phyloP scores from a whole-genome alignment of 331 rosid genomes.

The Ulmus americana region DNA sequence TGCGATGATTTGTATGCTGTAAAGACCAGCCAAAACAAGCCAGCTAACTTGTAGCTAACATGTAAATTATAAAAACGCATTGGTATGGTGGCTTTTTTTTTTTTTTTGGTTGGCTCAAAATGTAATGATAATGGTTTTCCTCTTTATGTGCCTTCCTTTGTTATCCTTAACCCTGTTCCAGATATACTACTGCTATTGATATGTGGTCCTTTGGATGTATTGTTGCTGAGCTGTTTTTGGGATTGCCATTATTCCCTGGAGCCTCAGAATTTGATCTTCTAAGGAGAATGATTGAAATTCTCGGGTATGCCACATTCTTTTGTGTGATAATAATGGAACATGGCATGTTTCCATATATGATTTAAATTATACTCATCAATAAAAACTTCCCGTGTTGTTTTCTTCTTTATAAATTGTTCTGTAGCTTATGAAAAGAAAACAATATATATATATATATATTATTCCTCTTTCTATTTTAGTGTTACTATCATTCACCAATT shows the following conservation, averaged over 20 bases:
- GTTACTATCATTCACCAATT: constrained; percentile 18
- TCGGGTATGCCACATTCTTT: constrained; percentile 63
- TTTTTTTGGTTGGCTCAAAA: neutral
- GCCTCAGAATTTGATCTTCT: constrained; percentile 96
- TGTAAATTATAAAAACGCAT: too few species aligned
- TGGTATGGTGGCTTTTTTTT: neutral
- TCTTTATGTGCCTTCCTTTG: constrained; percentile 4
- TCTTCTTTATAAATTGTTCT: too few species aligned
- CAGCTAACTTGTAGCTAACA: neutral
- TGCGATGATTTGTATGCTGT: neutral
- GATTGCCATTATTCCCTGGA: constrained; percentile 95
- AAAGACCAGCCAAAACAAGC: neutral
- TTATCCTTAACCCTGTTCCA: constrained; percentile 46
- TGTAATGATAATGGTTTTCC: neutral
- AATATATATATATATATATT: neutral
- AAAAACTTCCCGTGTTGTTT: too few species aligned
- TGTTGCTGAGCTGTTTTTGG: constrained; percentile 94
- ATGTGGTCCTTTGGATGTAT: constrained; percentile 99
- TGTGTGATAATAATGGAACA: neutral
- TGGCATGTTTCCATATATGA: neutral
- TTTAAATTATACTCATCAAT: too few species aligned
- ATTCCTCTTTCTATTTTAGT: neutral
- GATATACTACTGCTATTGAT: constrained; percentile 92
- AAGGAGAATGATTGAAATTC: constrained; percentile 85
- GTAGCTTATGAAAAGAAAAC: too few species aligned